Conservation (phyloP, 768 basidiomycete genomes). For the Suillus bovinus region DNA sequence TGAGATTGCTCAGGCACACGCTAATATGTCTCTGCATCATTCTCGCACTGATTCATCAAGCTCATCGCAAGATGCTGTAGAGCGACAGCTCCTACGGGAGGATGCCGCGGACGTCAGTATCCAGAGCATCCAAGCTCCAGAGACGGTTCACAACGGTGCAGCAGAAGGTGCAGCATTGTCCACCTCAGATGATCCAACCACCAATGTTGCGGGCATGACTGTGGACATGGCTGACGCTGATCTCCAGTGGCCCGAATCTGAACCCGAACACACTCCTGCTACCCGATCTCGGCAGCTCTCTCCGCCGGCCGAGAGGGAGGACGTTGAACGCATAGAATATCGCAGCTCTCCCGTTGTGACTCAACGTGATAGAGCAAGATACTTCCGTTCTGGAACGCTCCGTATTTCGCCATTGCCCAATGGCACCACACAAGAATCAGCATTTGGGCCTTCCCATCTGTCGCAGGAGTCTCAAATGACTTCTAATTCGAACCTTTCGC, state of each 20-base stretch:
- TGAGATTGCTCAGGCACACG: neutral
- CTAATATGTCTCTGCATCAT: neutral
- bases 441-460: neutral
- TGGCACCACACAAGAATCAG: neutral
- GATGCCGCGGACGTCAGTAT: constrained; percentile 23
- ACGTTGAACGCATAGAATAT: constrained; percentile 1
- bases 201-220: neutral
- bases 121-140: constrained; percentile 16
- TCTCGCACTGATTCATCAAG: constrained; percentile 30
- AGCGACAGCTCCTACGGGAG: constrained; percentile 50
- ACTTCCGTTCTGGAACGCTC: constrained; percentile 24
- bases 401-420: constrained; percentile 15
- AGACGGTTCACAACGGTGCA: neutral
- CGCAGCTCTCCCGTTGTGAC: neutral
- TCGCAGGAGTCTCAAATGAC: neutral
- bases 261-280: constrained; percentile 16
- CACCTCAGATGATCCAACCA: neutral
- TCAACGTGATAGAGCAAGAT: constrained; percentile 15
- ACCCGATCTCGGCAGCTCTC: constrained; percentile 1
- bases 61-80: constrained; percentile 44
- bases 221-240: constrained; percentile 18
- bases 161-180: constrained; percentile 5
- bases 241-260: constrained; percentile 29
- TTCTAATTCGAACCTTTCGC: constrained; percentile 8
- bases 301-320: neutral